Percentiles rank a stretch among this genome's conserved stretches.
Conservation (phyloP, 2,329 filamentous ascomycete genomes). For the Simplicillium sp. region DNA sequence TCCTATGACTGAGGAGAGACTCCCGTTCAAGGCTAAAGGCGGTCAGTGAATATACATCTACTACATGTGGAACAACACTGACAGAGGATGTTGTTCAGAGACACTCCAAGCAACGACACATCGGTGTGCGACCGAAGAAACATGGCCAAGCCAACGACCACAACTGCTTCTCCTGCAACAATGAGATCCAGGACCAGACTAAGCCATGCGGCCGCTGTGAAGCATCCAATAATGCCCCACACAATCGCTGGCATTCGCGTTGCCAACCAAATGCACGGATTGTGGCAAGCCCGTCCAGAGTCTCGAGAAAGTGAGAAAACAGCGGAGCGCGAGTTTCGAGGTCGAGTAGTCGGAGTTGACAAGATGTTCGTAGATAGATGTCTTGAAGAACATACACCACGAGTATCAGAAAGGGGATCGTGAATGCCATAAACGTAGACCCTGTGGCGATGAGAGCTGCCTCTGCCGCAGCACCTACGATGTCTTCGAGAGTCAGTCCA, state of each 20-base stretch:
- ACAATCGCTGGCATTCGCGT: slow-evolving; percentile 2
- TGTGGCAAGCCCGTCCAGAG: slow-evolving; percentile 30
- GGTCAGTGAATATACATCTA: background rate
- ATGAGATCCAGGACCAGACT: slow-evolving; percentile 35
- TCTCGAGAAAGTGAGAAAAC: slow-evolving; percentile 27
- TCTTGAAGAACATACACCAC: slow-evolving; percentile 19
- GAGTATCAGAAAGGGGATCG: slow-evolving; percentile 11
- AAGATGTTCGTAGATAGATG: slow-evolving; percentile 22
- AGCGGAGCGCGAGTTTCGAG: slow-evolving; percentile 22
- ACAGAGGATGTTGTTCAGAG: background rate
- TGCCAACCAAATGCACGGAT: slow-evolving; percentile 45
- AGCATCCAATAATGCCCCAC: slow-evolving; percentile 25
- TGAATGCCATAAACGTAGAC: background rate
- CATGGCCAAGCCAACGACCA: slow-evolving; percentile 32
- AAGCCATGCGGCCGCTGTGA: slow-evolving; percentile 45
- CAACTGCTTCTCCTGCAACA: slow-evolving; percentile 29
- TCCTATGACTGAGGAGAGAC: background rate
- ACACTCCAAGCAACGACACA: background rate
- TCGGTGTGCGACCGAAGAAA: background rate
- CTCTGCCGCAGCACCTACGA: background rate
- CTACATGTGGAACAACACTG: background rate
- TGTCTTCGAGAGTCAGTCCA: background rate
- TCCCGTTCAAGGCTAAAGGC: background rate
- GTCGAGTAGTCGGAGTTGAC: slow-evolving; percentile 22
- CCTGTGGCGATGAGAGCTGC: slow-evolving; percentile 2